Evolutionary conservation across 2,329 filamentous ascomycete genomes (phyloP).

Genomic region (Fusarium neocosmosporiellum): DNA sequence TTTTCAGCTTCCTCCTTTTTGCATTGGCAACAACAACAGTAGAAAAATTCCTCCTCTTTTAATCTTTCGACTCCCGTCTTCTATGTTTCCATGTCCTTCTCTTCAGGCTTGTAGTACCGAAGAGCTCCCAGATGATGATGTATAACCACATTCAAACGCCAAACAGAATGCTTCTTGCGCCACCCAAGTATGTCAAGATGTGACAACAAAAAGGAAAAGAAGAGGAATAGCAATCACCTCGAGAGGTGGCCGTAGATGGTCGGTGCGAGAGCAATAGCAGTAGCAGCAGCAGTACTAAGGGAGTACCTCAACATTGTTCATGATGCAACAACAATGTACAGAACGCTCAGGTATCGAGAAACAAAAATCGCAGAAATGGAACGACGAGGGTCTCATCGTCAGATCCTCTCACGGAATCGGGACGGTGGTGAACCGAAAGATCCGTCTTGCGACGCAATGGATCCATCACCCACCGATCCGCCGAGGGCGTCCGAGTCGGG

Average conservation of each 20-base stretch:
- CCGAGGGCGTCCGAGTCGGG: conserved; percentile 41
- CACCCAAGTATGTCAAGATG: conserved; percentile 19
- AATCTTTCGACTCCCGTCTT: conserved; percentile 13
- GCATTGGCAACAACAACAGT: background rate
- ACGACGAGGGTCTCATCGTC: conserved; percentile 4
- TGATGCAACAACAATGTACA: conserved; percentile 40
- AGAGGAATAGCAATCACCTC: conserved; percentile 21
- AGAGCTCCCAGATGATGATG: conserved; percentile 37
- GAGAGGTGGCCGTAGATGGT: conserved; percentile 12
- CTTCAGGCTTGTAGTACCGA: conserved; percentile 33
- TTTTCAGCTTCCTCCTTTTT: conserved; percentile 26
- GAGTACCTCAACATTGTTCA: conserved; percentile 25
- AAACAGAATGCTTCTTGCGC: conserved; percentile 40
- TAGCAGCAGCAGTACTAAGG: conserved; percentile 12
- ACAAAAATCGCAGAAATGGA: conserved; percentile 26
- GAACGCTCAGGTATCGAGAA: conserved; percentile 41
- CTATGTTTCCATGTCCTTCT: conserved; percentile 29
- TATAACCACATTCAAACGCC: conserved; percentile 43
- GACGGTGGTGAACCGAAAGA: conserved; percentile 43
- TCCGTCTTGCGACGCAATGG: conserved; percentile 35
- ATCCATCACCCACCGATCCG: conserved; percentile 35
- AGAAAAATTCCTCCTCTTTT: conserved; percentile 9
- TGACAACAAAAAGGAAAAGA: conserved; percentile 18
- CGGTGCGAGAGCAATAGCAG: conserved; percentile 10
- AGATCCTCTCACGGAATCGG: conserved; percentile 46